Base-by-base conservation (phyloP, 1,284 basidiomycete genomes). In the Ganoderma boninense region DNA sequence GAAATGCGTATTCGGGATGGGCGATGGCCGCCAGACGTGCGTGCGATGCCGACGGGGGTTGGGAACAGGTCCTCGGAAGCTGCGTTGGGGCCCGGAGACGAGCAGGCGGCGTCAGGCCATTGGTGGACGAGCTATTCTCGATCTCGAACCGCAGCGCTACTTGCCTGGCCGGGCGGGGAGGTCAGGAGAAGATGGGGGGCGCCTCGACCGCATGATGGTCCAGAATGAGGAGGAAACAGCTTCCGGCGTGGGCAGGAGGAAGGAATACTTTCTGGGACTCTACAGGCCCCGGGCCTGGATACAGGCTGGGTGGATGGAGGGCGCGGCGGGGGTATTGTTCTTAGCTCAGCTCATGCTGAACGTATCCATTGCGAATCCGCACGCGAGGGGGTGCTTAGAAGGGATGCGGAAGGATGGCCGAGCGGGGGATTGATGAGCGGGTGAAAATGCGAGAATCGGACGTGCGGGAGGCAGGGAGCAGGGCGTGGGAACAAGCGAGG, bases 41-140 rank as follows among this genome's bases (percentile, higher is more conserved):
- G 66, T 52, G 32, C 57, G 57, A 66, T 46, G n/a, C 66, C 66
- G 46, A 62, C 57, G 57, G 65, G 64, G 57, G 20, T 11, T 23
- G 62, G n/a, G 26, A 43, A 38, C 16, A 18, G 29, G 29, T 38
- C 7, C 44, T 52, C 26, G 32, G 62, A 35, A 16, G 4, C 32
- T n/a, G 46, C 62, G 62, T 14, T n/a, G 44, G 46, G 43, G 44
- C 32, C 29, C 62, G 62, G 62, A 64, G 32, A 46, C 62, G 62
- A 64, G 57, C 35, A 64, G 62, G 42, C 44, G 61, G 26, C 20
- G 23, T 32, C 29, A 32, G 29, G 4, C 29, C 29, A 32, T 16
- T 38, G 40, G 61, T 26, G 35, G 35, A 16, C 26, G 52, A 54
- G 52, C 52, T 54, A 54, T 29, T 29, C 46, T 11, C 5, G n/a